These are phyloP conservation scores for Microdochium bolleyi DNA, from an alignment of 2,329 filamentous ascomycete genomes.

Conservation along the genomic window DNA sequence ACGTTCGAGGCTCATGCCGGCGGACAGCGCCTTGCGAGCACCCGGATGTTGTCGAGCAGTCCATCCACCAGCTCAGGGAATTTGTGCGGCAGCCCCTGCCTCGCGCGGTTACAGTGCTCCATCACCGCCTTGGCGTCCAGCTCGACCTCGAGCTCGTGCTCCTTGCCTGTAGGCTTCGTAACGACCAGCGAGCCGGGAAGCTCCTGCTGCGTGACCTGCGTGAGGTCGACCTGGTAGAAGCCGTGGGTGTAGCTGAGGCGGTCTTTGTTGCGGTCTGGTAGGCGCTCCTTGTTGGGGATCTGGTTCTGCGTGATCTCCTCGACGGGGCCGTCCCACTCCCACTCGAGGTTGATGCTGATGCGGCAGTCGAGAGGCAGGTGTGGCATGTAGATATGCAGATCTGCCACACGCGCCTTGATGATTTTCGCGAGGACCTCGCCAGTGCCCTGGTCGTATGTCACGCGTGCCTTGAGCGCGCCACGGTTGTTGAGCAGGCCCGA, in stretches of 20 bases:
- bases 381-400: slow-evolving; percentile 83
- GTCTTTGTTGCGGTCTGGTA: slow-evolving; percentile 72
- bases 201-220: slow-evolving; percentile 63
- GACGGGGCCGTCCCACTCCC: slow-evolving; percentile 68
- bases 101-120: slow-evolving; percentile 54
- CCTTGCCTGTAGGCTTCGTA: slow-evolving; percentile 38
- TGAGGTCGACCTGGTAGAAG: slow-evolving; percentile 84
- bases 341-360: slow-evolving; percentile 91
- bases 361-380: slow-evolving; percentile 76
- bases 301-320: slow-evolving; percentile 40
- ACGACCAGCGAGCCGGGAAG: slow-evolving; percentile 12
- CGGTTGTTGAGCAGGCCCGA: slow-evolving; percentile 50
- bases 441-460: slow-evolving; percentile 70
- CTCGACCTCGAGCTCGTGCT: slow-evolving; percentile 78
- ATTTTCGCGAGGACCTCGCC: slow-evolving; percentile 70
- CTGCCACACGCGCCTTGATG: slow-evolving; percentile 80
- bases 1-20: background rate
- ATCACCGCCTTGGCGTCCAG: slow-evolving; percentile 55
- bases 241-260: slow-evolving; percentile 85
- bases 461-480: slow-evolving; percentile 55
- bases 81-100: slow-evolving; percentile 42
- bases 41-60: slow-evolving; percentile 64
- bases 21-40: slow-evolving; percentile 35
- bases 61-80: slow-evolving; percentile 64
- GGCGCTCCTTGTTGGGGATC: slow-evolving; percentile 26